Evolutionary conservation across 1,284 basidiomycete genomes (phyloP).

Genomic region (Porodaedalea pini): DNA sequence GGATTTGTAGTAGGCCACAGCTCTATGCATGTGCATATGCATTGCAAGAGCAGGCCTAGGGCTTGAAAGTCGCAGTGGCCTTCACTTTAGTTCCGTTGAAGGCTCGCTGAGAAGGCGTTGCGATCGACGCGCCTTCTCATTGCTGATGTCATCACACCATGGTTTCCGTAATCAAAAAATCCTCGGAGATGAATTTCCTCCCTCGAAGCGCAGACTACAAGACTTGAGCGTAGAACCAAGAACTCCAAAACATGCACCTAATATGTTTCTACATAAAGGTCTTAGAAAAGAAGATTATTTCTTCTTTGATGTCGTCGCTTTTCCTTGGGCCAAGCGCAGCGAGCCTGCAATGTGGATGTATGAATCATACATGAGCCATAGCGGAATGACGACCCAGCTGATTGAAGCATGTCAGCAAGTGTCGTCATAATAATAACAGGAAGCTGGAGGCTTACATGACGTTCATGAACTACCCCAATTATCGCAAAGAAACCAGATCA

Average conservation of each 20-base stretch:
- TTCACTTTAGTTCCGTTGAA: too few species aligned
- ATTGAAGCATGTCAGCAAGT: conserved; percentile 23
- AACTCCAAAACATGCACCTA: too few species aligned
- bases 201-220: background rate
- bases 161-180: background rate
- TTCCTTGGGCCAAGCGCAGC: conserved; percentile 43
- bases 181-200: background rate
- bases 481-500: background rate
- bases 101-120: too few species aligned
- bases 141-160: background rate
- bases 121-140: too few species aligned
- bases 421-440: background rate
- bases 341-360: conserved; percentile 62
- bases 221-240: too few species aligned
- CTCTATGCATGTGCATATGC: too few species aligned
- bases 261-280: too few species aligned
- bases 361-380: conserved; percentile 73
- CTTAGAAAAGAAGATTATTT: background rate
- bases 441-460: conserved; percentile 50
- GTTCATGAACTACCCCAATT: conserved; percentile 79
- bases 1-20: too few species aligned
- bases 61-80: too few species aligned
- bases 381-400: conserved; percentile 76
- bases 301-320: conserved; percentile 1
- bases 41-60: too few species aligned